Evolutionary conservation across 2,329 filamentous ascomycete genomes (phyloP), one percentile per base, ranked within the genome.

Genomic region (Ustulina deusta): DNA sequence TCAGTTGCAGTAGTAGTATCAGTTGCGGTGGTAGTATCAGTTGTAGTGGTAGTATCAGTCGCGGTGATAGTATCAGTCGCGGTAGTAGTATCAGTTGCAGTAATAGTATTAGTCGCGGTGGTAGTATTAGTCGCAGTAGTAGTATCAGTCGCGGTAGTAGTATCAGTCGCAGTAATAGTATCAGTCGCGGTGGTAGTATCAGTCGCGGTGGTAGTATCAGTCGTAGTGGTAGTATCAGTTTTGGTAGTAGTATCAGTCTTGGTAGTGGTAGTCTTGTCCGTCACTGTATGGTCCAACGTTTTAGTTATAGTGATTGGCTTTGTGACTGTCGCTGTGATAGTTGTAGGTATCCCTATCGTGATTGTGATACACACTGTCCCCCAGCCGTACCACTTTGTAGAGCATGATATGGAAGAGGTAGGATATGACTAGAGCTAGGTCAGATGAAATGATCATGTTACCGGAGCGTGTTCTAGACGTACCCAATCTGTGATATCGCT

Each of bases 51-150:
- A 5, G 40, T 48, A 10, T 25, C n/a, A 4, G n/a, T 48, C 6
- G 22, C 6, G 9, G 44, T 56, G 7, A 32, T 44, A 27, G 27
- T 15, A 10, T 29, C 38, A 9, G 58, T 63, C 7, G 72, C 69
- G 1, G 66, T 25, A n/a, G 69, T 70, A 1, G 69, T 72, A 25
- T 67, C 65, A 38, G 65, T 73, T 2, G 69, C 58, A 38, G 63
- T 38, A 54, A 68, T 48, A 17, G 52, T 46, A 6, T 49, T 29
- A 10, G 56, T 59, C 20, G n/a, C 38, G 13, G 66, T 71, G 7
- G 51, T 34, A 6, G 70, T 72, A 17, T 67, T 59, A 34, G 59
- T 15, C 29, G 27, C 42, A 0, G 72, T 74, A 34, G 65, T 52
- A 5, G 32, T 61, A 6, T 29, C 70, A 60, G 29, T 59, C 67